Base-by-base conservation (phyloP, 139 green algal genomes). In the Coelastrella sp. region DNA sequence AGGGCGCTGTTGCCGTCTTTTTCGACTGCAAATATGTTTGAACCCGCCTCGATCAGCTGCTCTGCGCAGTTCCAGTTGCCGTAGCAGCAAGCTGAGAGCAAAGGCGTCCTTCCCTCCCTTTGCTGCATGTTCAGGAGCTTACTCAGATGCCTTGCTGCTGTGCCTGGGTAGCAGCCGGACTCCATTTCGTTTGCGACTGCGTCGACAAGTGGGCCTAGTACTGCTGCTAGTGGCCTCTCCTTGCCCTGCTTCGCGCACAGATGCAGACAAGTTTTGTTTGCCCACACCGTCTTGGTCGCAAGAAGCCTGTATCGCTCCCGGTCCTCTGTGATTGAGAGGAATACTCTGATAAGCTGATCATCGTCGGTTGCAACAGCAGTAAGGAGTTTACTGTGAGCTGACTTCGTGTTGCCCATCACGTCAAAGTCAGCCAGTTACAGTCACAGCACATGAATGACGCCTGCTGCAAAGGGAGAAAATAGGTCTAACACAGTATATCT, bases 1-100 rank as follows among this genome's bases (percentile, higher is more conserved):
- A 84, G 78, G 14, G 57, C 49, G 12, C 15, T 66, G 78, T 84
- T 84, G 78, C 78, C 78, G 19, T 84, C 78, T 20, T 84, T 84
- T 14, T 84, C 78, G 15, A 78, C 70, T 78, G 70, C 81, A 56
- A 84, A 84, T 6, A 84, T 65, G 56, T 84, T 84, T 6, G 78
- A 65, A 6, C 35, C 78, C 10, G 78, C 78, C 7, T 84, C 78
- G 7, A 84, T 35, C 78, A 84, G 78, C 49, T 66, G 78, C 56
- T 84, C 56, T 25, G 78, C 78, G 25, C 78, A 84, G 5, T 65
- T 8, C 78, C 78, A 84, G 56, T 84, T 15, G 12, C 78, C 78
- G 27, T 84, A 24, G 35, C 65, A 22, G 49, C 78, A 84, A 10
- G 78, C 78, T 27, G 78, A 66, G 78, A 84, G 78, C 49, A 84